A percentile compares a stretch with the other conserved stretches of the same genome.
phyloP scores from a whole-genome alignment of 192 early-diverging fungal species.

The Coemansia sp. region DNA sequence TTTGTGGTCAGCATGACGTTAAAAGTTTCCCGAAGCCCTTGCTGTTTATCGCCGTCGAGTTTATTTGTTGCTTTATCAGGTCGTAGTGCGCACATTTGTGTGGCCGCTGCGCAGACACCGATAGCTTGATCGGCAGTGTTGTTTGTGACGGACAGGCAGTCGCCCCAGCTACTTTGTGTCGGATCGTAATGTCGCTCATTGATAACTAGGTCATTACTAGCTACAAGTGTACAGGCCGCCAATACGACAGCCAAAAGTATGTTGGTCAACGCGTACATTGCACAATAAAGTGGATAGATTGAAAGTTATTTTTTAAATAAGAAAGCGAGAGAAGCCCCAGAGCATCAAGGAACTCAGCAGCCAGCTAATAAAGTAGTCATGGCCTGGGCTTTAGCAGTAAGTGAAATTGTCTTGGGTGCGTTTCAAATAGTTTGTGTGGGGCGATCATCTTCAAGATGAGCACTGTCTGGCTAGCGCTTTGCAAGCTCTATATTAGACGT shows the following conservation, averaged over 20 bases:
- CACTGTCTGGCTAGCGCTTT: neutral
- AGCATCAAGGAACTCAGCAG: neutral
- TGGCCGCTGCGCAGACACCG: neutral
- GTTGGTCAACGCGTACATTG: neutral
- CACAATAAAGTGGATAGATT: neutral
- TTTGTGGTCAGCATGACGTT: constrained; percentile 23
- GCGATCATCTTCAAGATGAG: neutral
- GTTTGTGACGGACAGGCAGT: neutral
- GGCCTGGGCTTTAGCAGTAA: neutral
- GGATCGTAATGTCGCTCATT: neutral
- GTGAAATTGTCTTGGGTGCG: neutral
- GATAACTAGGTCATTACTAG: neutral
- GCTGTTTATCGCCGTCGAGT: neutral
- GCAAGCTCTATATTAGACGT: neutral
- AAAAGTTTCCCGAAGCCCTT: neutral
- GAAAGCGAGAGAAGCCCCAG: neutral
- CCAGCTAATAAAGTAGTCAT: neutral
- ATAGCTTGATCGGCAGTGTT: neutral
- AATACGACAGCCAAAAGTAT: neutral
- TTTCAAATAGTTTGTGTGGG: neutral
- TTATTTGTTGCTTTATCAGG: neutral
- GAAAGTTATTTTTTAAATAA: neutral
- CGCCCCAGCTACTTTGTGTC: neutral
- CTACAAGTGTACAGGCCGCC: neutral
- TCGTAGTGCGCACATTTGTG: neutral